Evolutionary conservation across 1,284 basidiomycete species (phyloP).

Genomic region (Cutaneotrichosporon cutaneum): DNA sequence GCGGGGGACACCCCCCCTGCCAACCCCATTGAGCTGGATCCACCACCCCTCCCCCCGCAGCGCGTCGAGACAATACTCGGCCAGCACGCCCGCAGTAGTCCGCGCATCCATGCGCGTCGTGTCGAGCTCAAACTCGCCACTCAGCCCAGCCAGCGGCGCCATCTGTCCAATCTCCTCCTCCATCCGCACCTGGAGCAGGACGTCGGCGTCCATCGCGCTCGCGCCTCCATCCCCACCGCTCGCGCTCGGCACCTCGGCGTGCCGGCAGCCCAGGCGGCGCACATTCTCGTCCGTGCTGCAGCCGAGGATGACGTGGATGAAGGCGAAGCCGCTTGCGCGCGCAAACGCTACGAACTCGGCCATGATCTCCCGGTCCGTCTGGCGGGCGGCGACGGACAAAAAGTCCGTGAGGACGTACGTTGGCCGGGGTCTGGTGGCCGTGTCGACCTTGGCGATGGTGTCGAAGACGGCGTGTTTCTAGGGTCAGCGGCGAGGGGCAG

Average conservation of each 20-base stretch:
- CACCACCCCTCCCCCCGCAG: conserved; percentile 31
- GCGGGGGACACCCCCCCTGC: not conserved
- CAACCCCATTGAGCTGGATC: conserved; percentile 20
- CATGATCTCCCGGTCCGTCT: conserved; percentile 20
- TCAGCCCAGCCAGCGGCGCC: conserved; percentile 21
- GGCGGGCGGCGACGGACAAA: conserved; percentile 21
- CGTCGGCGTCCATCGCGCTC: conserved; percentile 18
- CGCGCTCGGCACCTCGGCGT: not conserved
- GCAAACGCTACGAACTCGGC: conserved; percentile 22
- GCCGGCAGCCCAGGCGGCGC: not conserved
- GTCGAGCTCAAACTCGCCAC: conserved; percentile 41
- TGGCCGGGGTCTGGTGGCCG: conserved; percentile 14
- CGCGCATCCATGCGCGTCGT: conserved; percentile 25
- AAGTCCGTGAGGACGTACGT: conserved; percentile 24
- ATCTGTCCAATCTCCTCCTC: conserved; percentile 37
- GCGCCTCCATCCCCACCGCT: not conserved
- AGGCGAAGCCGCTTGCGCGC: conserved; percentile 15
- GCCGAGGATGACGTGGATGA: conserved; percentile 35
- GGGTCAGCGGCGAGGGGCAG: not conserved
- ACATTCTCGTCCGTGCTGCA: conserved; percentile 28
- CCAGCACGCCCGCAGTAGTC: conserved; percentile 30
- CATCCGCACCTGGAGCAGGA: conserved; percentile 36
- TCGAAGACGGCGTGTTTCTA: conserved; percentile 25
- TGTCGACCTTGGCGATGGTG: conserved; percentile 13
- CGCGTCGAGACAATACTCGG: conserved; percentile 35